These are phyloP conservation scores for Nemania serpens DNA, from an alignment of 2,329 filamentous ascomycete genomes.

Conservation along the genomic window DNA sequence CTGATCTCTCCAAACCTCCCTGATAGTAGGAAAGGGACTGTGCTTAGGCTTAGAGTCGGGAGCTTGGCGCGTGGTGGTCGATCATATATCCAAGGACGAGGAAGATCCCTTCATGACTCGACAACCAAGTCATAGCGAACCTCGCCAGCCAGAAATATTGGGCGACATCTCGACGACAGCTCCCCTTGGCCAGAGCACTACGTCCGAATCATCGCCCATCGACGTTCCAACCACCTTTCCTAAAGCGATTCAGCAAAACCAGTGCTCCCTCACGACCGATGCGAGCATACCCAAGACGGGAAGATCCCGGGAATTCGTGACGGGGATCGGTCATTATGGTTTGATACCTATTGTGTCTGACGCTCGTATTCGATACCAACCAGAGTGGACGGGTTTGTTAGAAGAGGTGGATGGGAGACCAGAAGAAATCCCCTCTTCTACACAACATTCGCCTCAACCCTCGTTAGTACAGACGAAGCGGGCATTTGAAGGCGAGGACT, in stretches of 20 bases:
- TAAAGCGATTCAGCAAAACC: conserved; percentile 32
- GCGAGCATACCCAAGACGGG: conserved; percentile 29
- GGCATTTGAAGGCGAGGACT: conserved; percentile 28
- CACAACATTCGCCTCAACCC: conserved; percentile 28
- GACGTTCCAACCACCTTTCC: conserved; percentile 28
- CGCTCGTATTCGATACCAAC: conserved; percentile 29
- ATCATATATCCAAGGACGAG: conserved; percentile 14
- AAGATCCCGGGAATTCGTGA: conserved; percentile 35
- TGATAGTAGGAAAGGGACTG: conserved; percentile 33
- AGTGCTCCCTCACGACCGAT: conserved; percentile 33
- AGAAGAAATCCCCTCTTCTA: conserved; percentile 18
- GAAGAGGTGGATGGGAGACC: conserved; percentile 25
- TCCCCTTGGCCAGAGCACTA: conserved; percentile 29
- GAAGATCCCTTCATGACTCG: conserved; percentile 41
- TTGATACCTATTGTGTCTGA: conserved; percentile 34
- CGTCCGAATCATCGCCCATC: conserved; percentile 30
- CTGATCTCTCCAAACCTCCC: conserved; percentile 32
- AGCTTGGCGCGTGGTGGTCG: conserved; percentile 31
- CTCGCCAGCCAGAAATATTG: conserved; percentile 32
- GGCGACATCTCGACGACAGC: conserved; percentile 34
- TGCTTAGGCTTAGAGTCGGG: conserved; percentile 30
- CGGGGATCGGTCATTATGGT: conserved; percentile 40
- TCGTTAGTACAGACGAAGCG: conserved; percentile 31
- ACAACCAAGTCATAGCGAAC: conserved; percentile 34
- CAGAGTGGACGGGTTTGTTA: conserved; percentile 22